Evolutionary conservation across 495 filamentous ascomycete species (phyloP).

Genomic region (Friedmanniomyces endolithicus): DNA sequence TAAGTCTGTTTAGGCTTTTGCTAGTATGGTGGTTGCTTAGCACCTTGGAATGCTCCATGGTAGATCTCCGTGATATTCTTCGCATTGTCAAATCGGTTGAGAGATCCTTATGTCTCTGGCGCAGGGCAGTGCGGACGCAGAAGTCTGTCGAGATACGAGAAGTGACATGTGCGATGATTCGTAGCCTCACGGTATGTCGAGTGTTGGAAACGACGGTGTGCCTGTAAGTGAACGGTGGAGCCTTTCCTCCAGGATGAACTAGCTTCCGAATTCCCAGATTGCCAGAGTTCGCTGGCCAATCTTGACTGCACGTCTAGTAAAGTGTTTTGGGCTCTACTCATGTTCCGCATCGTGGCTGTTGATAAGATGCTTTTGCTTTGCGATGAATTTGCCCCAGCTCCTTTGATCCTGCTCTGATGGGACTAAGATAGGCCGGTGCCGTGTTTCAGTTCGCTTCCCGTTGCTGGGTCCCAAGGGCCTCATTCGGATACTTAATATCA

Average conservation of each 20-base stretch:
- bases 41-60: neutral
- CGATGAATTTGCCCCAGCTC: neutral
- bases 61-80: neutral
- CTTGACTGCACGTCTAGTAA: neutral
- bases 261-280: neutral
- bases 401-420: neutral
- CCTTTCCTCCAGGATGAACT: neutral
- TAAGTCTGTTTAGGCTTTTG: neutral
- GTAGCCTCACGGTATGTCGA: neutral
- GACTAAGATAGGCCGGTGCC: neutral
- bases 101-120: neutral
- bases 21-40: neutral
- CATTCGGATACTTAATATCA: neutral
- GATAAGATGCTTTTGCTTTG: neutral
- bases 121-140: neutral
- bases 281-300: neutral
- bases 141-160: neutral
- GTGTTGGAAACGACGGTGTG: neutral
- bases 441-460: neutral
- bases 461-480: neutral
- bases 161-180: neutral
- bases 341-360: neutral
- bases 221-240: neutral
- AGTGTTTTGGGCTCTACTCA: neutral
- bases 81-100: neutral